These are phyloP conservation scores for Myriosclerotinia scirpicola DNA, from an alignment of 2,329 filamentous ascomycete genomes.

Conservation along the genomic window DNA sequence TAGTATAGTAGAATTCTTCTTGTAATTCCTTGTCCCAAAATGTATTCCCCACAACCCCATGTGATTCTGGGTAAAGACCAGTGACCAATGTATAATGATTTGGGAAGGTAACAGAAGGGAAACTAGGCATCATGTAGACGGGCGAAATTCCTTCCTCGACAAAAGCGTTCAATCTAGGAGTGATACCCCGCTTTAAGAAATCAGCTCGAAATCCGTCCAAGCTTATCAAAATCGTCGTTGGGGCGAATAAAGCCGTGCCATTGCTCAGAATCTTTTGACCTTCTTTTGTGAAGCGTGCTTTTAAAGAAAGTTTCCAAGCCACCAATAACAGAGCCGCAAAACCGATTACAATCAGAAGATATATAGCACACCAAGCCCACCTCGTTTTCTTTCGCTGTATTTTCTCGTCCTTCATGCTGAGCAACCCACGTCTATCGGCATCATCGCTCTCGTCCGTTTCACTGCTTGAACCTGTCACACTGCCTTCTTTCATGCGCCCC, in stretches of 20 bases:
- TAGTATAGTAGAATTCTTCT: slow-evolving; percentile 85
- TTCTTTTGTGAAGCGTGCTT: slow-evolving; percentile 42
- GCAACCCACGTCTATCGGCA: slow-evolving; percentile 54
- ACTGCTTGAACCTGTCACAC: slow-evolving; percentile 61
- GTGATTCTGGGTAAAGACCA: slow-evolving; percentile 86
- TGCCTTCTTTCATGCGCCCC: slow-evolving; percentile 68
- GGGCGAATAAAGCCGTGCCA: slow-evolving; percentile 83
- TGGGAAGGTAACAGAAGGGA: slow-evolving; percentile 94
- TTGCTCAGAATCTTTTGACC: slow-evolving; percentile 59
- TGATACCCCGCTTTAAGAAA: slow-evolving; percentile 80
- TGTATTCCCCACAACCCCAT: slow-evolving; percentile 89
- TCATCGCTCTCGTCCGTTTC: slow-evolving; percentile 60
- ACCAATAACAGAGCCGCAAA: slow-evolving; percentile 57
- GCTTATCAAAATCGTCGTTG: slow-evolving; percentile 90
- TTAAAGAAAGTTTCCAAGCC: slow-evolving; percentile 59
- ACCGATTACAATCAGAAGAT: slow-evolving; percentile 52
- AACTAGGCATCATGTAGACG: slow-evolving; percentile 88
- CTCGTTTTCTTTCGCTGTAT: slow-evolving; percentile 52
- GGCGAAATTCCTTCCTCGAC: slow-evolving; percentile 84
- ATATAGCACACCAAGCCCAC: slow-evolving; percentile 55
- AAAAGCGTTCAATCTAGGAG: slow-evolving; percentile 75
- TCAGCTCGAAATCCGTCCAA: slow-evolving; percentile 94
- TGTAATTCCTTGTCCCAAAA: slow-evolving; percentile 83
- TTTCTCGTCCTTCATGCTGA: slow-evolving; percentile 48
- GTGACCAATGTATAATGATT: slow-evolving; percentile 95